Evolutionary conservation across 495 filamentous ascomycete species (phyloP), one percentile per base, ranked within the genome.

Genomic region (Trypethelium eluteriae): DNA sequence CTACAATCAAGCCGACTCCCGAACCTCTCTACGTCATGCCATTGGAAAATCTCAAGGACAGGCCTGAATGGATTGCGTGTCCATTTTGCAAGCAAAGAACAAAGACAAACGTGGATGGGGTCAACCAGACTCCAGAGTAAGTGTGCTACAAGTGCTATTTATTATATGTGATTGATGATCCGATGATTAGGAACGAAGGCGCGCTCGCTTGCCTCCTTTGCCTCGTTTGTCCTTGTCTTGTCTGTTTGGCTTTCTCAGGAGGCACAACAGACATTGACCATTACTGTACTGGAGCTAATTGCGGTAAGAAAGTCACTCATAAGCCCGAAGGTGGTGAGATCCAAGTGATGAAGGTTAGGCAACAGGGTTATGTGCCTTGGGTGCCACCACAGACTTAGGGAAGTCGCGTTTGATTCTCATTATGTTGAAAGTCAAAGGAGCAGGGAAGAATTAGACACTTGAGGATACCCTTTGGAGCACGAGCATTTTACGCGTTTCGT

Each of bases 201-300:
- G 5, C 25, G n/a, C n/a, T 53, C 5, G 49, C 49, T 53, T 53
- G 49, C 49, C 49, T 53, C 49, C 49, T 53, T 18, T 53, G 49
- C 49, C 49, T 53, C 49, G 49, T 53, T 53, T 53, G 49, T 53
- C 49, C 49, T 14, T 53, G 49, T 53, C 49, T 53, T 12, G 16
- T 53, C 5, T 53, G 49, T 18, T 18, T 53, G 25, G 49, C 49
- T 18, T 53, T 53, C 25, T 5, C 14, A 18, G 49, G 49, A 18
- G n/a, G 49, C 10, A 18, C 14, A 14, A 18, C 16, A 18, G 49
- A 12, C 49, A 53, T 18, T 12, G 49, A 53, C 5, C 49, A 53
- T 18, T 53, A 18, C 5, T 53, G 49, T 18, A 53, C 49, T 5
- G 1, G 49, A 0, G 49, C 9, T 53, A 18, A 2, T 18, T 53